Evolutionary conservation across 345 rosid genomes (phyloP).

Genomic region (Gossypium sturtianum): DNA sequence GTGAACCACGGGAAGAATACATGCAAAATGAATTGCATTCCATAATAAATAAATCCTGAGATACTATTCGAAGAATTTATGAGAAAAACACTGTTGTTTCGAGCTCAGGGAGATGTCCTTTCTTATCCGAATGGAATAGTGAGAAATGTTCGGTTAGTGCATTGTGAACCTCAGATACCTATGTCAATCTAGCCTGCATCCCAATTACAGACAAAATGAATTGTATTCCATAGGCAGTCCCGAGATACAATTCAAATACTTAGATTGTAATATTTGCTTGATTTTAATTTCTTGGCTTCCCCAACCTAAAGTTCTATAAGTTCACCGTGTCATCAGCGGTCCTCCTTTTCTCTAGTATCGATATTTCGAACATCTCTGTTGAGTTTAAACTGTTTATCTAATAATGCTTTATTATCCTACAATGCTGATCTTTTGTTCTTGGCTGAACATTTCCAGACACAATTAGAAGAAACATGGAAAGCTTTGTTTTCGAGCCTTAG

Average conservation of each 20-base stretch:
- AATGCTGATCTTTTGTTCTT: conserved; percentile 7
- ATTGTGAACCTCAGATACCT: no score
- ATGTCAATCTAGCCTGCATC: no score
- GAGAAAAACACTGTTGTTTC: no score
- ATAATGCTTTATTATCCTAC: not conserved
- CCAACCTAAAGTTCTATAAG: not conserved
- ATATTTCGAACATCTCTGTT: not conserved
- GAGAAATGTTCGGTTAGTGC: no score
- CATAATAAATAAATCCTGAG: not conserved
- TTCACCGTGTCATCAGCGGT: not conserved
- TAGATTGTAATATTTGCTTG: not conserved
- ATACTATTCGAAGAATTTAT: no score
- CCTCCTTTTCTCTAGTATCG: not conserved
- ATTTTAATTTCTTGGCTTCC: not conserved
- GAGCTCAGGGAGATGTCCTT: no score
- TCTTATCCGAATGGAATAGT: no score
- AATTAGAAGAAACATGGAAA: conserved; percentile 80
- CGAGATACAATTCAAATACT: not conserved
- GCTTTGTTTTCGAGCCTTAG: conserved; percentile 70
- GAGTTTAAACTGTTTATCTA: not conserved
- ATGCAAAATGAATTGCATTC: not conserved
- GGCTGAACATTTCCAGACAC: conserved; percentile 48
- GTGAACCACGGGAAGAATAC: not conserved
- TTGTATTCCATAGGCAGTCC: no score
- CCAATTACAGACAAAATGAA: no score